Percentiles rank a stretch among this genome's conserved stretches.
phyloP scores from a whole-genome alignment of 495 filamentous ascomycete genomes.

The Penicillium ochrochloron region DNA sequence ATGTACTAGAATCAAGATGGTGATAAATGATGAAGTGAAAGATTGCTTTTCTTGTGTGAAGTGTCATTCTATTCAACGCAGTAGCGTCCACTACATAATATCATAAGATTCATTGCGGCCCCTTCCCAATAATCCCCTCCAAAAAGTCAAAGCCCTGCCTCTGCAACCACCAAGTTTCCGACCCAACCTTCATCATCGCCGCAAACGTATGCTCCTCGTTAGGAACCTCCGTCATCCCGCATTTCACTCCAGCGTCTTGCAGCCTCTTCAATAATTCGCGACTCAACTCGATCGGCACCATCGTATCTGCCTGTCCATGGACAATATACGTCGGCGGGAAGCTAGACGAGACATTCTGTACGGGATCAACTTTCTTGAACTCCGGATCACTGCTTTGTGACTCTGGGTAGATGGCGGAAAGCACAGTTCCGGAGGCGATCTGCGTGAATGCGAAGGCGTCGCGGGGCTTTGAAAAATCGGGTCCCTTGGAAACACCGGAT shows the following conservation, averaged over 20 bases:
- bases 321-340: conserved; percentile 44
- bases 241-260: conserved; percentile 27
- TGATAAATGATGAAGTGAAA: too few relatives aligned
- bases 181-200: conserved; percentile 40
- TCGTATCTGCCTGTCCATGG: conserved; percentile 35
- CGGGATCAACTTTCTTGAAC: conserved; percentile 34
- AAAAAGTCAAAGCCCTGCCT: conserved; percentile 44
- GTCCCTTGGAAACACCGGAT: conserved; percentile 25
- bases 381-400: conserved; percentile 15
- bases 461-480: conserved; percentile 37
- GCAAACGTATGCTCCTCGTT: conserved; percentile 46
- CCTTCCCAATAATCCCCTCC: conserved; percentile 35
- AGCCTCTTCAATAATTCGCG: conserved; percentile 26
- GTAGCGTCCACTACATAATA: not conserved
- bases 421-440: conserved; percentile 38
- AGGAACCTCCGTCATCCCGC: conserved; percentile 41
- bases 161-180: conserved; percentile 41
- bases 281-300: conserved; percentile 38
- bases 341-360: conserved; percentile 16
- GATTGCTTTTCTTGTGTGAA: too few relatives aligned
- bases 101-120: conserved; percentile 13
- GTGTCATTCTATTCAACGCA: not conserved
- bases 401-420: conserved; percentile 31
- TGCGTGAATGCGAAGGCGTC: conserved; percentile 44
- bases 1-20: too few relatives aligned